These are phyloP conservation scores for Nepenthes gracilis DNA, from an alignment of 148 eudicot species.

Conservation along the genomic window DNA sequence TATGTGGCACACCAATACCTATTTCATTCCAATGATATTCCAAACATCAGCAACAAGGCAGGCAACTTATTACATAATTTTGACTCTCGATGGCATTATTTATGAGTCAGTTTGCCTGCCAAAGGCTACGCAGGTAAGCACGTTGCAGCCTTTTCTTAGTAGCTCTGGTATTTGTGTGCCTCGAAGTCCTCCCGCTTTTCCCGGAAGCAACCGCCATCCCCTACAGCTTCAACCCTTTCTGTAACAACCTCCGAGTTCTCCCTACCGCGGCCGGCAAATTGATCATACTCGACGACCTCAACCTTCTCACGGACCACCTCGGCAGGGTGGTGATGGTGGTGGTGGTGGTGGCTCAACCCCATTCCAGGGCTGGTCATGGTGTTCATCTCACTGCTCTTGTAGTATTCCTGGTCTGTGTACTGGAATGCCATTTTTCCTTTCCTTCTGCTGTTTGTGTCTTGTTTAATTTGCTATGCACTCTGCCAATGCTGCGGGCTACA, in stretches of 20 bases:
- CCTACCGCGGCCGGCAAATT: background rate
- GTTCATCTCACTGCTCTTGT: background rate
- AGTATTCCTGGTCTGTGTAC: background rate
- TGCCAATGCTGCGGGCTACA: too few species aligned
- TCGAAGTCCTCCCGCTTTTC: background rate
- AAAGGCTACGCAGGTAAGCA: background rate
- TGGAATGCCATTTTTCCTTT: background rate
- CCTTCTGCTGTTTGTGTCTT: background rate
- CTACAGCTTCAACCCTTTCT: background rate
- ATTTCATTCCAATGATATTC: too few species aligned
- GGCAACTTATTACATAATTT: too few species aligned
- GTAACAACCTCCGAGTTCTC: background rate
- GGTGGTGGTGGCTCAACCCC: background rate
- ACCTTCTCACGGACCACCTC: background rate
- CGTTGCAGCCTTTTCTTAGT: background rate
- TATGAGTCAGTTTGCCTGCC: background rate
- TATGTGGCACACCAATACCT: too few species aligned
- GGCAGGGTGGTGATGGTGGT: background rate
- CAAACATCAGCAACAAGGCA: too few species aligned
- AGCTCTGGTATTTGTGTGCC: background rate
- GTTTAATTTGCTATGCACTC: too few species aligned
- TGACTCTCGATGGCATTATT: too few species aligned
- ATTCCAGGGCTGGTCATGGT: background rate
- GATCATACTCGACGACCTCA: background rate
- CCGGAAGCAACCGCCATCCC: background rate